These are phyloP conservation scores for Cotoneaster glaucophyllus DNA, from an alignment of 306 rosid genomes.

Conservation along the genomic window DNA sequence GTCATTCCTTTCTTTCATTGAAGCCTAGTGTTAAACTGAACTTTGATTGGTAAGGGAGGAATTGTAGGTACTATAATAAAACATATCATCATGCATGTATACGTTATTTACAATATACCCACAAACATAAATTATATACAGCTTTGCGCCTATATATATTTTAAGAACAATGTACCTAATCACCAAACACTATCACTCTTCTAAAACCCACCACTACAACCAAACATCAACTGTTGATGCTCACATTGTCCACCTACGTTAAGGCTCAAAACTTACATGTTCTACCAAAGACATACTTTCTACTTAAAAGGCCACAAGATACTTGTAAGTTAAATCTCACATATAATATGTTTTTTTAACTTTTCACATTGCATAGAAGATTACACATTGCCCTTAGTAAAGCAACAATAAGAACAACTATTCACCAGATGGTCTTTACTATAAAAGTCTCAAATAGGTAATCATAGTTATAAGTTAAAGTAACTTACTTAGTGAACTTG, in stretches of 20 bases:
- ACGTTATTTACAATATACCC: too few species aligned
- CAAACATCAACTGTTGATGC: background rate
- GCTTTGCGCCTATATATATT: too few species aligned
- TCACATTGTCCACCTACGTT: background rate
- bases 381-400: background rate
- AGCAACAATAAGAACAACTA: background rate
- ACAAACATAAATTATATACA: too few species aligned
- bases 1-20: too few species aligned
- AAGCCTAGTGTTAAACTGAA: too few species aligned
- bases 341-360: background rate
- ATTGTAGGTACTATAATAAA: too few species aligned
- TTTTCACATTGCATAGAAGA: background rate
- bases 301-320: background rate
- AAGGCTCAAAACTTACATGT: background rate
- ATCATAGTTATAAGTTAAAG: background rate
- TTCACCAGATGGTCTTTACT: background rate
- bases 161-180: too few species aligned
- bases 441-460: background rate
- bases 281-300: background rate
- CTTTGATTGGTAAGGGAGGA: too few species aligned
- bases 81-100: too few species aligned
- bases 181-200: background rate
- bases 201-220: background rate
- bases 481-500: conserved; percentile 71
- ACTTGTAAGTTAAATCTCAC: background rate